Evolutionary conservation across 306 rosid genomes (phyloP), one percentile per base, ranked within the genome.

Genomic region (Morella rubra): DNA sequence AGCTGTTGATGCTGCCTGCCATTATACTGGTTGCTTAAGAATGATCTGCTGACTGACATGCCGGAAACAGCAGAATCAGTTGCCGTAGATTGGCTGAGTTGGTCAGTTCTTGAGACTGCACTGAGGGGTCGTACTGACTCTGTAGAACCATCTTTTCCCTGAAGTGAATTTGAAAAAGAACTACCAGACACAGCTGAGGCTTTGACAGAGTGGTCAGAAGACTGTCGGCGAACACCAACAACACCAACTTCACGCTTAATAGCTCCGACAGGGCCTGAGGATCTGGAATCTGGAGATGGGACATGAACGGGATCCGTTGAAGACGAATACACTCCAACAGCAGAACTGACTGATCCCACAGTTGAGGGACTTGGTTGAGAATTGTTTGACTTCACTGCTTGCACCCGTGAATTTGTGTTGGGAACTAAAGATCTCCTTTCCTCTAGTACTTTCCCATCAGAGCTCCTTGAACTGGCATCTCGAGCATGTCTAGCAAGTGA

Each of bases 271-370:
- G 84, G 79, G 69, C 93, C 96, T 54, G 91, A 87, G 55, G 96
- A 82, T 84, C 97, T 88, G 73, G 97, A 89, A 90, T 96, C 98
- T 56, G 98, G 98, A 76, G 99, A 92, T 62, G 99, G 99, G 68
- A 96, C 98, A 73, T 96, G 99, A 77, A 96, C 99, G 20, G 99
- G 99, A 87, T 96, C 99, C 20, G 94, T 91, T 58, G 98, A 86
- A 82, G 99, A 96, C 55, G 96, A 91, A 91, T 96, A 93, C 76
- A 96, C 85, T 75, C 98, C 98, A 71, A 96, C 83, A 81, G 88
- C 89, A 81, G 98, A 87, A 79, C 86, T 88, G 83, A 79, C 83
- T 66, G 93, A 85, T 18, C 87, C 86, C 56, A 58, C 59, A 49
- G 79, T 49, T 16, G 89, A 78, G 81, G 97, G 80, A 74, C 77